phyloP scores from a whole-genome alignment of 1,284 basidiomycete genomes.

The Trametes polyzona region DNA sequence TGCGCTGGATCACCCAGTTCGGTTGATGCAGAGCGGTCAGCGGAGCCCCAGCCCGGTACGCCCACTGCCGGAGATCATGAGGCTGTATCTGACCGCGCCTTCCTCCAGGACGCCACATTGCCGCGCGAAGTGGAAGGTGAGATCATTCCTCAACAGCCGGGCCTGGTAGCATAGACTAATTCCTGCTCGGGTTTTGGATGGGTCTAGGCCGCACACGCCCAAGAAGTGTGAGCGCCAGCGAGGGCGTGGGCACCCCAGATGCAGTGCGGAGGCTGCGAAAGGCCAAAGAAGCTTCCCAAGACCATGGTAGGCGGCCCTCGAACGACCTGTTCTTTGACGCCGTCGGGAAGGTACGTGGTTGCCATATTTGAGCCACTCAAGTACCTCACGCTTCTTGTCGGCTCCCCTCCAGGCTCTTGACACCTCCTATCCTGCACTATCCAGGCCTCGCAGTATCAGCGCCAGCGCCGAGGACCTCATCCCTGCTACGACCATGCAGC shows the following conservation, averaged over 20 bases:
- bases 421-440: constrained; percentile 25
- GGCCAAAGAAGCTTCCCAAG: constrained; percentile 35
- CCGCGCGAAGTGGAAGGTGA: constrained; percentile 20
- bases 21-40: constrained; percentile 10
- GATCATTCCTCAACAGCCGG: constrained; percentile 1
- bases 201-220: constrained; percentile 28
- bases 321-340: constrained; percentile 34
- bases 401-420: constrained; percentile 4
- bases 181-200: not conserved
- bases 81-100: constrained; percentile 12
- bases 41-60: constrained; percentile 16
- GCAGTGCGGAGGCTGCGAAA: constrained; percentile 23
- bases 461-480: constrained; percentile 24
- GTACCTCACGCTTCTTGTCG: constrained; percentile 8
- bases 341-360: constrained; percentile 29
- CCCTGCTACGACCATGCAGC: constrained; percentile 12
- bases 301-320: constrained; percentile 28
- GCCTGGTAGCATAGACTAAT: constrained; percentile 1
- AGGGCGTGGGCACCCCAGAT: constrained; percentile 31
- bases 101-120: constrained; percentile 12
- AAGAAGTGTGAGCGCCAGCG: constrained; percentile 34
- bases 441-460: constrained; percentile 31
- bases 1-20: constrained; percentile 19
- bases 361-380: constrained; percentile 3
- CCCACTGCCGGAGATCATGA: not conserved